Conservation (phyloP, 331 rosid genomes). For the Spiraea crenata region DNA sequence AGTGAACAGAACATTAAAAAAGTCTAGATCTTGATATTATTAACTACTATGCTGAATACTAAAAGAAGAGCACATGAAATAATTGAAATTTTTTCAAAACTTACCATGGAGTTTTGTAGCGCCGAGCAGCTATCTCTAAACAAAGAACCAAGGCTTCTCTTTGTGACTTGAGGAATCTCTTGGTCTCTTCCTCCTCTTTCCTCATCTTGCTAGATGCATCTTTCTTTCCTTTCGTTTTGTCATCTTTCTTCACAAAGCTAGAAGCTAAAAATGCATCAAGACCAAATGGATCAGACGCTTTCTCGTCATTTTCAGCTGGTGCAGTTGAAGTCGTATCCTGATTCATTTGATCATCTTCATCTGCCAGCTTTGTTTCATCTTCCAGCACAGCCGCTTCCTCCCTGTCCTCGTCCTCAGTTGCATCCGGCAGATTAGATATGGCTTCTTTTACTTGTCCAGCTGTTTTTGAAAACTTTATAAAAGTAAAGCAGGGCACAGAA, state of each 20-base stretch:
- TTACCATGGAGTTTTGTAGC: slow-evolving; percentile 83
- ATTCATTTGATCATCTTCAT: slow-evolving; percentile 35
- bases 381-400: slow-evolving; percentile 67
- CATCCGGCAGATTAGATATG: slow-evolving; percentile 71
- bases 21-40: not conserved
- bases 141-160: slow-evolving; percentile 76
- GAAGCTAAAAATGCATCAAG: slow-evolving; percentile 70
- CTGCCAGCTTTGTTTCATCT: slow-evolving; percentile 27
- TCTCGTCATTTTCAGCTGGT: slow-evolving; percentile 31
- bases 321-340: slow-evolving; percentile 18
- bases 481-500: slow-evolving; percentile 24
- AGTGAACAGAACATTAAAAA: not conserved
- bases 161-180: slow-evolving; percentile 65
- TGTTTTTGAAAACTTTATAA: slow-evolving; percentile 72
- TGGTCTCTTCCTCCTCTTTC: slow-evolving; percentile 58
- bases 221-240: slow-evolving; percentile 53
- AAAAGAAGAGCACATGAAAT: not conserved
- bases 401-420: slow-evolving; percentile 65
- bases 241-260: slow-evolving; percentile 54
- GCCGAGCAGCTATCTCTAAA: slow-evolving; percentile 83
- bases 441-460: slow-evolving; percentile 73
- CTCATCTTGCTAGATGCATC: slow-evolving; percentile 41
- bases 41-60: not conserved
- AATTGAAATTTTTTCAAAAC: slow-evolving; percentile 3
- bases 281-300: slow-evolving; percentile 85